These are phyloP conservation scores for Spirogloea muscicola DNA, from an alignment of 139 green algal species.

Conservation along the genomic window DNA sequence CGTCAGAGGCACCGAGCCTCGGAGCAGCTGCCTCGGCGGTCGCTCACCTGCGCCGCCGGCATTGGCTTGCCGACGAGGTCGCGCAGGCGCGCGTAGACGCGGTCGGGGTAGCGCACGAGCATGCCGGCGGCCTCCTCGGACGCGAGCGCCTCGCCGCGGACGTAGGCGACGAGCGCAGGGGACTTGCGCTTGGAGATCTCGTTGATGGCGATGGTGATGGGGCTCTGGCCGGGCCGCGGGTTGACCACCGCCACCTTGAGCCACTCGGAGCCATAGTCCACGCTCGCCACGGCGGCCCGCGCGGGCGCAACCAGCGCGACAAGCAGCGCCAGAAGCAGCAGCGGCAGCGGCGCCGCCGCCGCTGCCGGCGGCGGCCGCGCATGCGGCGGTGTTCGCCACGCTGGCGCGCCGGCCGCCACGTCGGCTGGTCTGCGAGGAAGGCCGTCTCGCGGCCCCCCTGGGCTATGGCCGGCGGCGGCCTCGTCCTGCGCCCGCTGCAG, in stretches of 20 bases:
- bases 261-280: conserved; percentile 89
- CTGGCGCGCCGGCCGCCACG: too few relatives aligned
- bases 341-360: too few relatives aligned
- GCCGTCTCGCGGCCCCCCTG: too few relatives aligned
- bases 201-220: conserved; percentile 79
- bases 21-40: too few relatives aligned
- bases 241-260: conserved; percentile 86
- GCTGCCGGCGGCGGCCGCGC: too few relatives aligned
- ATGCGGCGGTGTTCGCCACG: too few relatives aligned
- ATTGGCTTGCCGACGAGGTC: conserved; percentile 78
- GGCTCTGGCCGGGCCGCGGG: conserved; percentile 21
- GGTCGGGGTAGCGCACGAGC: conserved; percentile 65
- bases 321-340: not conserved
- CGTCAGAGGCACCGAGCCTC: too few relatives aligned
- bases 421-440: too few relatives aligned
- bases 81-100: conserved; percentile 61
- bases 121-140: conserved; percentile 76
- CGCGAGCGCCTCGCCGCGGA: conserved; percentile 80
- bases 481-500: too few relatives aligned
- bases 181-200: conserved; percentile 93
- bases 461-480: too few relatives aligned
- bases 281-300: conserved; percentile 37
- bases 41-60: conserved; percentile 28
- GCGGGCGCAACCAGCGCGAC: too few relatives aligned
- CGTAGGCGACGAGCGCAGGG: conserved; percentile 77